Evolutionary conservation across 495 filamentous ascomycete species (phyloP).

Genomic region (Halenospora varia): DNA sequence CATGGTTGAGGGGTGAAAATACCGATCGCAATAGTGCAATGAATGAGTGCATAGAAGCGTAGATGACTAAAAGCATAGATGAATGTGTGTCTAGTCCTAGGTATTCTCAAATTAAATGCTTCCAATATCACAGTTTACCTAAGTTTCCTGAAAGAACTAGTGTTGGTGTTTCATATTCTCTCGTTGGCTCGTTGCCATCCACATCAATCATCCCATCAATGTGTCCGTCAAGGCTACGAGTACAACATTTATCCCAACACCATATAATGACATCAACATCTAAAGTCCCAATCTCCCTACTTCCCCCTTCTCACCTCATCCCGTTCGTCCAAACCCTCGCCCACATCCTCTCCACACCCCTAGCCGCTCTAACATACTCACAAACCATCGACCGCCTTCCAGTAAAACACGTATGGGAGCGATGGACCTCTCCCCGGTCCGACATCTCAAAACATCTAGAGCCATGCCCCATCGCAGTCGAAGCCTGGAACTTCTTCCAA

Average conservation of each 20-base stretch:
- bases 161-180: no score
- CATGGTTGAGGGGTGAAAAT: neutral
- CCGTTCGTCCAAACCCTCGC: neutral
- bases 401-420: conserved; percentile 18
- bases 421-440: neutral
- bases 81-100: neutral
- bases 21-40: neutral
- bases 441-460: conserved; percentile 5
- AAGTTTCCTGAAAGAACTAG: no score
- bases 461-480: conserved; percentile 2
- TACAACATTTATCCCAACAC: no score
- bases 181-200: no score
- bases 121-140: neutral
- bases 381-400: conserved; percentile 34
- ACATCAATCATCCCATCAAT: no score
- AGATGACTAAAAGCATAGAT: neutral
- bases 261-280: no score
- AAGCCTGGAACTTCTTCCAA: conserved; percentile 15
- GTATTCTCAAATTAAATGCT: neutral
- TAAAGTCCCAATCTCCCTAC: neutral
- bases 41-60: neutral
- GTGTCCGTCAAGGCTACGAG: no score
- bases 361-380: conserved; percentile 28
- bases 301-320: neutral
- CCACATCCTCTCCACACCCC: conserved; percentile 6